A percentile compares a stretch with the other conserved stretches of the same genome.
Conservation (phyloP, 495 filamentous ascomycete genomes). For the Mytilinidion resinicola region DNA sequence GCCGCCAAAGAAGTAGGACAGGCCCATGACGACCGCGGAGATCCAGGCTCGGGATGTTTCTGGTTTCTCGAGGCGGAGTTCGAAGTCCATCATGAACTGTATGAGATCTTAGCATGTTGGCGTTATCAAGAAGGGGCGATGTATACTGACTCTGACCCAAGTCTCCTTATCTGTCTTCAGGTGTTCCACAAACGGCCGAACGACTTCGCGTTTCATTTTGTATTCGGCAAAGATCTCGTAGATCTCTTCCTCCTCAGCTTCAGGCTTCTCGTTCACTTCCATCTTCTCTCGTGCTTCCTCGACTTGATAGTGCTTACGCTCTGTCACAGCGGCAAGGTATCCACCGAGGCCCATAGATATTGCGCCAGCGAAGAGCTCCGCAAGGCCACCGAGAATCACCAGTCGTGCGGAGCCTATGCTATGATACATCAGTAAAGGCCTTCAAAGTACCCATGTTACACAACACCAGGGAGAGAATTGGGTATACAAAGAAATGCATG, state of each 20-base stretch:
- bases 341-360: constrained; percentile 69
- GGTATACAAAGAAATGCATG: too few species aligned
- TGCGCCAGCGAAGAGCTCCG: constrained; percentile 59
- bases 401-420: constrained; percentile 51
- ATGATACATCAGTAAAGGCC: background rate
- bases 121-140: background rate
- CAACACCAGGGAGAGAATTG: too few species aligned
- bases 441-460: too few species aligned
- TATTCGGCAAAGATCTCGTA: constrained; percentile 39
- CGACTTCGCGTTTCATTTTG: constrained; percentile 33
- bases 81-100: constrained; percentile 51
- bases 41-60: constrained; percentile 40
- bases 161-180: constrained; percentile 38
- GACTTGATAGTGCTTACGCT: constrained; percentile 42
- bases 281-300: constrained; percentile 42
- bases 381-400: constrained; percentile 63
- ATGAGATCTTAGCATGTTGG: background rate
- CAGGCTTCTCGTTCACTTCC: constrained; percentile 40
- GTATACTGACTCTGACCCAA: constrained; percentile 33
- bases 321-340: constrained; percentile 48
- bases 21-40: constrained; percentile 46
- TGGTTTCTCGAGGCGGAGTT: constrained; percentile 44
- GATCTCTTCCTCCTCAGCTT: constrained; percentile 31
- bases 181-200: constrained; percentile 36
- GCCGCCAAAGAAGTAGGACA: constrained; percentile 51